These are phyloP conservation scores for Pseudocercospora eumusae DNA, from an alignment of 2,329 filamentous ascomycete species.

Conservation along the genomic window DNA sequence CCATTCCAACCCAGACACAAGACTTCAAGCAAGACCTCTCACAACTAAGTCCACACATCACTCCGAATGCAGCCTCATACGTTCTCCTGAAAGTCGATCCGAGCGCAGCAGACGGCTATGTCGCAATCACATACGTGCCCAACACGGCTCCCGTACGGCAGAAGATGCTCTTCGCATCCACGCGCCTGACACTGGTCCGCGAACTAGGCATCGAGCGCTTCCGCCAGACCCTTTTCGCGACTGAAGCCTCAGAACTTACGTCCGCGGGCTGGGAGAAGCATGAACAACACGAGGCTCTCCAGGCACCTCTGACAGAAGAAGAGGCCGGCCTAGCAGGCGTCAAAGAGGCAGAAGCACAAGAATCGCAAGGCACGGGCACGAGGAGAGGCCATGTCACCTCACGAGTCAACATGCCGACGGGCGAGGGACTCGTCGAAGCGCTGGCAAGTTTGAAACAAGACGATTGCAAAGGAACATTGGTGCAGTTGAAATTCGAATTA, in stretches of 20 bases:
- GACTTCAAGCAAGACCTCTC: constrained; percentile 66
- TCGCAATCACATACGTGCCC: constrained; percentile 76
- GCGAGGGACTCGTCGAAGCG: constrained; percentile 64
- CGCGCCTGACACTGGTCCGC: constrained; percentile 71
- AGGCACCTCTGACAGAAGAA: constrained; percentile 75
- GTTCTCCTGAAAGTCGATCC: constrained; percentile 71
- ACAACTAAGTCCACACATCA: constrained; percentile 63
- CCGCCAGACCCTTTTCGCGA: constrained; percentile 72
- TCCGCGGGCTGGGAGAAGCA: constrained; percentile 70
- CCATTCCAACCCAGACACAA: constrained; percentile 53
- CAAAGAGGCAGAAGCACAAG: constrained; percentile 72
- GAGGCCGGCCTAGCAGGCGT: constrained; percentile 71
- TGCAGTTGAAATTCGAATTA: constrained; percentile 48
- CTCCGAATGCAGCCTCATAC: constrained; percentile 69
- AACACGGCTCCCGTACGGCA: constrained; percentile 76
- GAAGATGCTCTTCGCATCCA: constrained; percentile 84
- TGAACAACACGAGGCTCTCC: constrained; percentile 62
- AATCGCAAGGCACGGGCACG: constrained; percentile 67
- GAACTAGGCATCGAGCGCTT: constrained; percentile 80
- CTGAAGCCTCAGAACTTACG: constrained; percentile 68
- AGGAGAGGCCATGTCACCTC: constrained; percentile 54
- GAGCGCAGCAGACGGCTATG: constrained; percentile 50
- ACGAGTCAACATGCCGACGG: constrained; percentile 56
- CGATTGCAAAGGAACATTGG: constrained; percentile 29
- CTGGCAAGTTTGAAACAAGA: constrained; percentile 60